Percentiles rank a stretch among this genome's conserved stretches.
These are phyloP conservation scores for Mortierella sp. DNA, from an alignment of 371 early-diverging fungal species.

Conservation along the genomic window DNA sequence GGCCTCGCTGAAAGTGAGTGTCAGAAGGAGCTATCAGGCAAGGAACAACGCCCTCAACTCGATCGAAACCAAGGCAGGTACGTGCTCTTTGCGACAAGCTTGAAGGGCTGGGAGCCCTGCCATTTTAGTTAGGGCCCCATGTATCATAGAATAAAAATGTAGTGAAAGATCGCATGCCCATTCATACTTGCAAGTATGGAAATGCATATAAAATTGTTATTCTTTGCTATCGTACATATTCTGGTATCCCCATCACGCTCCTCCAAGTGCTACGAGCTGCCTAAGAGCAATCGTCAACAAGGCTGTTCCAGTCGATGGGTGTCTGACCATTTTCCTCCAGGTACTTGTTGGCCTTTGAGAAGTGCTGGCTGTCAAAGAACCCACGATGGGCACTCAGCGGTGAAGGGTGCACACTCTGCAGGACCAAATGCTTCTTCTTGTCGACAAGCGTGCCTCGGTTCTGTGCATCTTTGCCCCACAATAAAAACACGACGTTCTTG, in stretches of 20 bases:
- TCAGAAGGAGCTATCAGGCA: background rate
- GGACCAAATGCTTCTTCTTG: conserved; percentile 85
- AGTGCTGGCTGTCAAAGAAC: conserved; percentile 93
- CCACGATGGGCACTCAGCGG: conserved; percentile 94
- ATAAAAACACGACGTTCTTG: conserved; percentile 90
- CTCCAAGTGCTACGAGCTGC: background rate
- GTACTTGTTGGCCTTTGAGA: conserved; percentile 94
- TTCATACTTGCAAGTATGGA: background rate
- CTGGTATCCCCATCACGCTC: background rate
- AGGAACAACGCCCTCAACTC: background rate
- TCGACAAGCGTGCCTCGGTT: conserved; percentile 77
- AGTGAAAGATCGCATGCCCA: background rate
- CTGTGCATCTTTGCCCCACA: conserved; percentile 97
- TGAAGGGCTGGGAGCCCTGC: background rate
- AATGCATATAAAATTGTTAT: background rate
- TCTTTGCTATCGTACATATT: conserved; percentile 12
- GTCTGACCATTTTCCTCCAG: conserved; percentile 71
- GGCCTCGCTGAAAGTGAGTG: conserved; percentile 26
- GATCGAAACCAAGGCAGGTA: background rate
- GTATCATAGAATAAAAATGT: background rate
- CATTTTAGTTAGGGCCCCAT: background rate
- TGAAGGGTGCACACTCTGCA: conserved; percentile 95
- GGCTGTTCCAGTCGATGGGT: conserved; percentile 84
- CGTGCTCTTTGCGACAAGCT: background rate
- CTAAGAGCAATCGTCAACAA: conserved; percentile 42